These are phyloP conservation scores for Arxiozyma heterogenica DNA, from an alignment of 1,139 yeast species.

Conservation along the genomic window DNA sequence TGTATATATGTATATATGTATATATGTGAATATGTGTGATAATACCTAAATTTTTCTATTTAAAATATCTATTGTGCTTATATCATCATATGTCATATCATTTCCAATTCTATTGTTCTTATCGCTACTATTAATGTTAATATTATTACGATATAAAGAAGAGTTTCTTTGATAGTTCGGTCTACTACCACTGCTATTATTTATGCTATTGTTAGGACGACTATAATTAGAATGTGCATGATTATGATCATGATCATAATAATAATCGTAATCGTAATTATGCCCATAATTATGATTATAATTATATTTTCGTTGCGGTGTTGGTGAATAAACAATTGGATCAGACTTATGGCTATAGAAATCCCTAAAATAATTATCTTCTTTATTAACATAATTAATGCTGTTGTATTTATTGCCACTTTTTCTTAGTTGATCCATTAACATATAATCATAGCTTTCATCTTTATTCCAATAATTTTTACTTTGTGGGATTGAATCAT, in stretches of 20 bases:
- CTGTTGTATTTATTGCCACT: not conserved
- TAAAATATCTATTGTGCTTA: constrained; percentile 1
- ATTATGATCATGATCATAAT: not conserved
- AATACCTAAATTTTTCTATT: not conserved
- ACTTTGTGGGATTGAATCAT: not conserved
- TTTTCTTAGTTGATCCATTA: constrained; percentile 1
- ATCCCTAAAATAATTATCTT: not conserved
- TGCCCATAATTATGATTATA: not conserved
- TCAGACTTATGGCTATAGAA: not conserved
- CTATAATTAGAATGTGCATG: not conserved
- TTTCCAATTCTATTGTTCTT: not conserved
- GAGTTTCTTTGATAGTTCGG: not conserved
- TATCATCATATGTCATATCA: not conserved
- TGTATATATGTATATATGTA: not conserved
- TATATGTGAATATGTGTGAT: not conserved
- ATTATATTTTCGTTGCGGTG: not conserved
- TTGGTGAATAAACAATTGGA: not conserved
- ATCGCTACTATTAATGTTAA: not conserved
- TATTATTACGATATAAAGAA: not conserved
- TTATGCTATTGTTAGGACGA: not conserved
- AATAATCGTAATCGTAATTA: not conserved
- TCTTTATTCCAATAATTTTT: not conserved
- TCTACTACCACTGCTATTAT: not conserved
- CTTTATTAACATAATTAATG: not conserved
- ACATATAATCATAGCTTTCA: not conserved